Evolutionary conservation across 2,329 filamentous ascomycete genomes (phyloP), one percentile per base, ranked within the genome.

Genomic region (Blumeria graminis): DNA sequence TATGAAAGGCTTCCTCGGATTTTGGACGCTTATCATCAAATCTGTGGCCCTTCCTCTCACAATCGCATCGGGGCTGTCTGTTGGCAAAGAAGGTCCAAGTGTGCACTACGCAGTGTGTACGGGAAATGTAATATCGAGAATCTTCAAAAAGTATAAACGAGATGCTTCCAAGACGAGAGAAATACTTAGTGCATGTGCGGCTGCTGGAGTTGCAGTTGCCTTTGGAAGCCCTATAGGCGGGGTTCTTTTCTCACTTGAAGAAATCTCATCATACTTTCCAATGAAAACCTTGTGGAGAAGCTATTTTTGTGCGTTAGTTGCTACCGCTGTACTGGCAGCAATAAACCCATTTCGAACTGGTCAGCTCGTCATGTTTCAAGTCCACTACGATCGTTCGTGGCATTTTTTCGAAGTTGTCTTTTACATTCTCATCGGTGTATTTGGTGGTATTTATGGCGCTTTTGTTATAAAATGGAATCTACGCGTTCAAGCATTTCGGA

Each of bases 241-340:
- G 51, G 90, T 96, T 22, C 71, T 96, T 18, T 96, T 96, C 72
- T 93, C 86, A 69, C 77, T 96, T n/a, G 90, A 94, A 71, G 80
- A 94, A 76, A 73, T 96, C 2, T 94, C 88, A 0, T 96, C 95
- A 68, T 96, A 95, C 69, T 96, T 96, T 63, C 90, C 92, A 0
- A 90, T 96, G 70, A 96, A 96, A 69, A 96, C 92, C 9, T 96
- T 98, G 92, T 98, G 92, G 92, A 92, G 95, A 68, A 94, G 88
- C 64, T 98, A 98, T 65, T 92, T 98, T 43, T 96, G 92, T 64
- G 92, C 92, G 66, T 96, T 96, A 89, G 86, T 94, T n/a, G 92
- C 89, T 14, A 90, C 92, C 16, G 86, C 96, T 39, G 87, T 88
- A 13, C 74, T 98, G 4, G 90, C 96, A 68, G 86, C 86, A 5